Evolutionary conservation across 2,329 filamentous ascomycete genomes (phyloP).

Genomic region (Claviceps sp.): DNA sequence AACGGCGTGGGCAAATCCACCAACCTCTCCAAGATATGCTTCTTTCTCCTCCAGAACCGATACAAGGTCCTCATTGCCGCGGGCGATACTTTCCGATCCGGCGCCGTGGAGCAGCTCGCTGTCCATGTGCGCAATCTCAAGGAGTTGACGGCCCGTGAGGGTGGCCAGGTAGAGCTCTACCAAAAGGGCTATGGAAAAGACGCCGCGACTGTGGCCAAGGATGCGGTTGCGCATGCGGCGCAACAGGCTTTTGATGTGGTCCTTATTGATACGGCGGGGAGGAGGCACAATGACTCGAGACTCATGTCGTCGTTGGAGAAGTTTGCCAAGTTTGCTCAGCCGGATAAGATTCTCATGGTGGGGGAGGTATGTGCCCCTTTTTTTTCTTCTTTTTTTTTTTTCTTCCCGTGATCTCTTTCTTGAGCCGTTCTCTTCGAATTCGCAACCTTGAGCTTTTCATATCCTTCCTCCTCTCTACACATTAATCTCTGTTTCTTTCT

Average conservation of each 20-base stretch:
- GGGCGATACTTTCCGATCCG: conserved; percentile 92
- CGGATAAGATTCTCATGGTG: conserved; percentile 98
- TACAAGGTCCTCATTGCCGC: conserved; percentile 90
- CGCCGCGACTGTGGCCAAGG: conserved; percentile 86
- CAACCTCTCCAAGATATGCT: conserved; percentile 94
- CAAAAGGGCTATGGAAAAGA: conserved; percentile 98
- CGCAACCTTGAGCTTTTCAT: no score
- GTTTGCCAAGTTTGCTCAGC: conserved; percentile 89
- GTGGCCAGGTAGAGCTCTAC: conserved; percentile 77
- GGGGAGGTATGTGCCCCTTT: conserved; percentile 29
- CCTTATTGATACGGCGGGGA: conserved; percentile 88
- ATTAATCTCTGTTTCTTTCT: background rate
- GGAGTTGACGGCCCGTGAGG: conserved; percentile 75
- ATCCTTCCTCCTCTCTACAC: background rate
- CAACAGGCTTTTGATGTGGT: conserved; percentile 79
- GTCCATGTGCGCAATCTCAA: conserved; percentile 91
- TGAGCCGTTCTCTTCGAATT: no score
- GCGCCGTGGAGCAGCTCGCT: conserved; percentile 90
- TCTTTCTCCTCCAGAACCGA: conserved; percentile 94
- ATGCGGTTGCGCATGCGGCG: conserved; percentile 71
- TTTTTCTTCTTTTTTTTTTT: background rate
- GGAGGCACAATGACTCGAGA: conserved; percentile 86
- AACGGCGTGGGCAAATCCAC: conserved; percentile 98
- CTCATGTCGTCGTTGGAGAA: conserved; percentile 96
- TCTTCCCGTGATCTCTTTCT: background rate